Base-by-base conservation (phyloP, 768 basidiomycete species). In the Naganishia randhawae region DNA sequence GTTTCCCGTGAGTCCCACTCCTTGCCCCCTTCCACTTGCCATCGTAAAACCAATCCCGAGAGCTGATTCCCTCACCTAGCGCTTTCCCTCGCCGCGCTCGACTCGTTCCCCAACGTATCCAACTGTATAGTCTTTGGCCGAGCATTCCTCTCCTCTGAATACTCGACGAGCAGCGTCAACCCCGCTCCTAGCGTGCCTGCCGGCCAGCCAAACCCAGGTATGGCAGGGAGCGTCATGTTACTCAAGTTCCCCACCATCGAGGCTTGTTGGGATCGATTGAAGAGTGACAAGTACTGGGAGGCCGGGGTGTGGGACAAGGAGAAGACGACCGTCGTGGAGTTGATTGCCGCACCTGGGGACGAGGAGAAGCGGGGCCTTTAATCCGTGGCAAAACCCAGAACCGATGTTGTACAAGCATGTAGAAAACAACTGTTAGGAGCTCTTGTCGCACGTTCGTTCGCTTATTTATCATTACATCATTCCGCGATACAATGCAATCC, bases 261-360 rank as follows among this genome's bases (percentile, higher is more conserved):
- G 25, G 72, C 71, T 4, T 69, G 61, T 16, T 72, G 72, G 72
- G 66, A 69, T 9, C 53, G 78, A 22, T 27, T 79, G 32, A 74
- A 75, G 66, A 65, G 61, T 14, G 78, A 79, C 54, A 70, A 74
- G 19, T 79, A 76, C 54, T 79, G 75, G 74, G 74, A 66, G 8
- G 73, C 70, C n/a, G 73, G 72, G 3, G 71, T 79, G 9, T 79
- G 78, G 78, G 75, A 79, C 62, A 73, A 73, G 62, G 76, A 77
- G 27, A 70, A 72, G n/a, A 70, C 73, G 45, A 57, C 66, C 19
- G 71, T 78, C 13, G 72, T 72, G 9, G 74, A 79, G 72, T 73
- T 79, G 55, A 50, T 69, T 29, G 55, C 31, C 16, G 53, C 37
- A 2, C 69, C 69, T 1, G 50, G 63, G 8, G 69, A 69, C 27